A percentile compares a stretch with the other conserved stretches of the same genome.
These are phyloP conservation scores for Myrmaecium sp. DNA, from an alignment of 2,329 filamentous ascomycete species.

Conservation along the genomic window DNA sequence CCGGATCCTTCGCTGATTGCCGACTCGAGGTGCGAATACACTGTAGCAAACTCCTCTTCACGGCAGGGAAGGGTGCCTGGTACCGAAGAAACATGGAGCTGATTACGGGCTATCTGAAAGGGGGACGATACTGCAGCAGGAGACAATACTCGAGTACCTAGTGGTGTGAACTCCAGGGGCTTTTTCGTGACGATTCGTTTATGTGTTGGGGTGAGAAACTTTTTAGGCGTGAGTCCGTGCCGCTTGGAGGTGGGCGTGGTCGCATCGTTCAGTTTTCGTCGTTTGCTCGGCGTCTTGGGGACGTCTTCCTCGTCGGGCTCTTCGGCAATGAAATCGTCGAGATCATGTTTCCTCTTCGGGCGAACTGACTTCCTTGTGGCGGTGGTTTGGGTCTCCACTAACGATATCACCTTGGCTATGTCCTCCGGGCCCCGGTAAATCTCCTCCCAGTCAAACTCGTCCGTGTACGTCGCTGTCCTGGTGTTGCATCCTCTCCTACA, in stretches of 20 bases:
- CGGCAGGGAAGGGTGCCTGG: conserved; percentile 79
- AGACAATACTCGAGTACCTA: conserved; percentile 75
- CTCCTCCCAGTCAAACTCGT: conserved; percentile 86
- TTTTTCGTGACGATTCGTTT: conserved; percentile 65
- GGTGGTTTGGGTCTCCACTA: conserved; percentile 58
- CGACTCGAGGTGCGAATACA: conserved; percentile 85
- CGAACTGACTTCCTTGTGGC: conserved; percentile 40
- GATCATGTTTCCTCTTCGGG: conserved; percentile 17
- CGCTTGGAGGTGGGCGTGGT: conserved; percentile 27
- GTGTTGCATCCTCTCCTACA: conserved; percentile 83
- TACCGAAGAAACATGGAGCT: conserved; percentile 85
- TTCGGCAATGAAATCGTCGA: conserved; percentile 26
- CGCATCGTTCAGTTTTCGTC: conserved; percentile 28
- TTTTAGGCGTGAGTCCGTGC: conserved; percentile 31
- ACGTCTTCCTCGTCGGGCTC: conserved; percentile 24
- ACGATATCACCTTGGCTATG: conserved; percentile 46
- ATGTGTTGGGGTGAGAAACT: conserved; percentile 45
- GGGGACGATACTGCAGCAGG: conserved; percentile 67
- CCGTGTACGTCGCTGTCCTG: conserved; percentile 74
- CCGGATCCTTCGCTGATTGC: conserved; percentile 89
- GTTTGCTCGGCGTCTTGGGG: conserved; percentile 29
- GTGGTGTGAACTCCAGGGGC: conserved; percentile 81
- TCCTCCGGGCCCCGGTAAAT: conserved; percentile 54
- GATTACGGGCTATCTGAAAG: conserved; percentile 76
- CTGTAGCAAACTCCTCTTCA: conserved; percentile 76